These are phyloP conservation scores for Mortierella sp. DNA, from an alignment of 371 early-diverging fungal species.

Conservation along the genomic window DNA sequence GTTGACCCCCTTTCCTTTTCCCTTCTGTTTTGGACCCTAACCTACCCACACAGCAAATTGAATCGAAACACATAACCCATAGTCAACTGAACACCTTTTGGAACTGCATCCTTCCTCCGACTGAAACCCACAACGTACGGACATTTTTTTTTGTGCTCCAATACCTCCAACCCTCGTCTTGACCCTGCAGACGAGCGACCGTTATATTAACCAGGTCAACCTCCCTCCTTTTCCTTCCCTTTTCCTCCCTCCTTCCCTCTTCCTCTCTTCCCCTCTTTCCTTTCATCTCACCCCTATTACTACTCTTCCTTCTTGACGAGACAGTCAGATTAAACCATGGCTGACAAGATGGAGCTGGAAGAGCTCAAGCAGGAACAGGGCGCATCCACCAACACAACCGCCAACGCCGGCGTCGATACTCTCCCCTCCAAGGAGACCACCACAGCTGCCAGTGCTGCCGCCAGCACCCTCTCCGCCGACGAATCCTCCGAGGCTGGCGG, in stretches of 20 bases:
- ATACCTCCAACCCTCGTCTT: neutral
- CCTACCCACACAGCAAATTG: neutral
- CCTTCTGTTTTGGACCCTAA: neutral
- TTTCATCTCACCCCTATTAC: neutral
- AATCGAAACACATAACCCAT: neutral
- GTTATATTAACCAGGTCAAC: neutral
- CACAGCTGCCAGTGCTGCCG: neutral
- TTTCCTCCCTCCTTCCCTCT: neutral
- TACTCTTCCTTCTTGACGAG: neutral
- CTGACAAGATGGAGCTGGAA: slow-evolving; percentile 23
- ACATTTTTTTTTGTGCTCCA: neutral
- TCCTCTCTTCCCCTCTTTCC: neutral
- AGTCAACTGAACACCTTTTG: neutral
- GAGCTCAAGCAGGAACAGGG: slow-evolving; percentile 24
- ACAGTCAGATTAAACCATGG: slow-evolving; percentile 22
- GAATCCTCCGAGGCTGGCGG: slow-evolving; percentile 34
- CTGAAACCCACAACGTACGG: neutral
- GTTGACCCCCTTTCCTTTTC: neutral
- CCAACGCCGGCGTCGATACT: neutral
- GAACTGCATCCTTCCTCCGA: neutral
- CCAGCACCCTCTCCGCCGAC: slow-evolving; percentile 19
- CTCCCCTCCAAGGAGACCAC: slow-evolving; percentile 3
- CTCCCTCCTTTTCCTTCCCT: neutral
- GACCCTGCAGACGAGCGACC: neutral
- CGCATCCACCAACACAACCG: slow-evolving; percentile 6